Percentiles rank a stretch among this genome's conserved stretches.
phyloP scores from a whole-genome alignment of 805 yeast species.

The Clavispora phyllophila region DNA sequence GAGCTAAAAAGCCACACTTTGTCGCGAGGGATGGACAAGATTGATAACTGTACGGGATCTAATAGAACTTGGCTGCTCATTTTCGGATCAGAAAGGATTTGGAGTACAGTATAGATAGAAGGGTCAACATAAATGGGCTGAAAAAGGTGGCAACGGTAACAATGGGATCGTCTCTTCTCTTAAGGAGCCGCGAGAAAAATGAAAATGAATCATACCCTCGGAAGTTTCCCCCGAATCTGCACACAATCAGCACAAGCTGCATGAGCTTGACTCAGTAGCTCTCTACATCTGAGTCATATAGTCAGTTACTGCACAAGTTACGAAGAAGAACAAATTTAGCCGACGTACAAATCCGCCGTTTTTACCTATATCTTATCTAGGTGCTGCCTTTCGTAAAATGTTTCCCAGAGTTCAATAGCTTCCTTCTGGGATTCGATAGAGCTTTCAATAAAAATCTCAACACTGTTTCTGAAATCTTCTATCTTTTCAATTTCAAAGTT shows the following conservation, averaged over 20 bases:
- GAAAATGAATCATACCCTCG: constrained; percentile 1
- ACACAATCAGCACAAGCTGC: neutral
- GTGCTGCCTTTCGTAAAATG: constrained; percentile 61
- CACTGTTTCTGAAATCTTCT: constrained; percentile 79
- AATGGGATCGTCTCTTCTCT: neutral
- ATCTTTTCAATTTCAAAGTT: constrained; percentile 71
- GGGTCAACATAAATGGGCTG: neutral
- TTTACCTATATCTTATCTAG: constrained; percentile 10
- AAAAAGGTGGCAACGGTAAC: neutral
- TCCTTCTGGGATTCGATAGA: constrained; percentile 92
- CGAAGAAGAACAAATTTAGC: neutral
- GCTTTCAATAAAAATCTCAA: constrained; percentile 86
- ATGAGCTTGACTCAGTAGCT: neutral
- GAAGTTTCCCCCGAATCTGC: neutral
- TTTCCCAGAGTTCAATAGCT: constrained; percentile 81
- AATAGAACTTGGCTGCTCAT: constrained; percentile 47
- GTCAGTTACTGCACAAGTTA: neutral
- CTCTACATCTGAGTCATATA: constrained; percentile 2
- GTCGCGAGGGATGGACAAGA: constrained; percentile 49
- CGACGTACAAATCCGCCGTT: neutral
- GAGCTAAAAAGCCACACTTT: constrained; percentile 50
- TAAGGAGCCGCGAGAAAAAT: neutral
- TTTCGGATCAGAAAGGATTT: neutral
- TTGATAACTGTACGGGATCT: constrained; percentile 40
- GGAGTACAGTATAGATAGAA: neutral